Base-by-base conservation (phyloP, 2,329 filamentous ascomycete genomes). In the Diaporthe aspalathi region DNA sequence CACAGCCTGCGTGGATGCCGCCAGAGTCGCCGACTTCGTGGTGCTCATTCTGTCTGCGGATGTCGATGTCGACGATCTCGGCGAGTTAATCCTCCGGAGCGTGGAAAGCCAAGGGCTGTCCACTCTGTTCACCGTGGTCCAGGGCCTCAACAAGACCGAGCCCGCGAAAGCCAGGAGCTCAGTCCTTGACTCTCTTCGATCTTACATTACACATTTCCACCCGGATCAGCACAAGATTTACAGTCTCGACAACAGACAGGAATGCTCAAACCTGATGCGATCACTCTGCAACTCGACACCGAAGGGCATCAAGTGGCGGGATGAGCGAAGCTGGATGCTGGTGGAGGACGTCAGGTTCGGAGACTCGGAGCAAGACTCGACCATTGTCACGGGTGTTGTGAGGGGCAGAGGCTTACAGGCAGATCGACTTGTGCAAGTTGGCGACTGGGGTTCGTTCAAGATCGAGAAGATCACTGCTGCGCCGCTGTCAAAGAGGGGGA, bases 61-160 rank as follows among this genome's bases (percentile, higher is more conserved):
- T 54, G 89, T 93, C 73, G 94, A 97, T 81, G 93, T 97, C 8
- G 95, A 98, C 77, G 88, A 91, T 63, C 83, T 94, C 50, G 95
- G 95, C 74, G 94, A 98, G 82, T 84, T 94, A 76, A 91, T 98
- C 71, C 85, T 99, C 73, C 90, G 94, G 76, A 92, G 93, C 60
- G 91, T 98, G 40, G 95, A 98, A 83, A 93, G 94, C 76, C 96
- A 99, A 83, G 96, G 96, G 77, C 90, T 99, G 75, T 97, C 95
- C 0, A 98, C 94, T 27, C 88, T 97, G n/a, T 90, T 97, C 77
- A 94, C 94, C 0, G 89, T 94, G 16, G 94, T 97, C 0, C 92
- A 97, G 77, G 91, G 91, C 6, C 84, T 98, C 16, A 92, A 95
- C 70, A 89, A 88, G 72, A 84, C 97, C 49, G 92, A 97, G 75